phyloP scores from a whole-genome alignment of 2,329 filamentous ascomycete species.

The Fusarium sacchari region DNA sequence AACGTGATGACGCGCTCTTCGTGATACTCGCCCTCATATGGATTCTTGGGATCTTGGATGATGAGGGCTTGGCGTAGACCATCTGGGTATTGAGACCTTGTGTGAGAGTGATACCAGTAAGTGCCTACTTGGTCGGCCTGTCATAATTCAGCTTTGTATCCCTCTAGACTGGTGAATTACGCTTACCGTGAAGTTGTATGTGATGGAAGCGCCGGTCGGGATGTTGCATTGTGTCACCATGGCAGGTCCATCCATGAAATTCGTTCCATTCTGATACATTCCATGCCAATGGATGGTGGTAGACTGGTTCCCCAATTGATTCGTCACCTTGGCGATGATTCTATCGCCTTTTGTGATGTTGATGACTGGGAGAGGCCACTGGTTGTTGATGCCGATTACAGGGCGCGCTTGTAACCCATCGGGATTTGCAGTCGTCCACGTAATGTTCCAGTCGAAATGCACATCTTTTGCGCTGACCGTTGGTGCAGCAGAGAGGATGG shows the following conservation, averaged over 20 bases:
- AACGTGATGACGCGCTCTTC: not conserved
- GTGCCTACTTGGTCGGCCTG: not conserved
- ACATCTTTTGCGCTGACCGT: not conserved
- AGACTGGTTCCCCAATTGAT: not conserved
- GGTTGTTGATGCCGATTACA: not conserved
- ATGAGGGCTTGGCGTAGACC: not conserved
- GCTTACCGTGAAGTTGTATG: not conserved
- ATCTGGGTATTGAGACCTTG: not conserved
- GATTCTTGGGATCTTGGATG: not conserved
- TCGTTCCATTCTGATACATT: not conserved
- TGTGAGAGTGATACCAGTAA: not conserved
- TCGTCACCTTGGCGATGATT: not conserved
- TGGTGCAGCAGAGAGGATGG: not conserved
- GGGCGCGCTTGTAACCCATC: not conserved
- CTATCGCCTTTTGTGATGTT: not conserved
- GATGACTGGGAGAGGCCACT: not conserved
- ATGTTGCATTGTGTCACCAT: not conserved
- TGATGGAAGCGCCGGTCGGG: not conserved
- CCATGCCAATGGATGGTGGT: not conserved
- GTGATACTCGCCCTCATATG: not conserved
- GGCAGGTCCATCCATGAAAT: not conserved
- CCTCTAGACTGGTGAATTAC: fast-evolving
- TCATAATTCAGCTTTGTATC: fast-evolving
- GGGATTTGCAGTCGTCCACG: not conserved
- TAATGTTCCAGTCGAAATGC: not conserved